Evolutionary conservation across 2,329 filamentous ascomycete genomes (phyloP).

Genomic region (Eutypa lata): DNA sequence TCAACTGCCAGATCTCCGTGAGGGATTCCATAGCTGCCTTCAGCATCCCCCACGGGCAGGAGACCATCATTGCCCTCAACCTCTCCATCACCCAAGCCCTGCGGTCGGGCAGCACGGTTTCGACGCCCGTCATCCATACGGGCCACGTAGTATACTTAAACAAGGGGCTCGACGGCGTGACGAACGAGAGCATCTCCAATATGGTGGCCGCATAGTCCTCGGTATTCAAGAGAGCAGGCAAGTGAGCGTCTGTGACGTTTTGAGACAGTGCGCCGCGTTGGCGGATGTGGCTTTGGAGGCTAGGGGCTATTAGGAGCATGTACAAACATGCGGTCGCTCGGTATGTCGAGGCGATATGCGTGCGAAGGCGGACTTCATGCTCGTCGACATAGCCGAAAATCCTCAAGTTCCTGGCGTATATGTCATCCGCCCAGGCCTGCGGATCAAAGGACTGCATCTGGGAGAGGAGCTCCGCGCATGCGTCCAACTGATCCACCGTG

Average conservation of each 20-base stretch:
- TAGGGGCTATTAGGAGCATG: conserved; percentile 36
- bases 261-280: not conserved
- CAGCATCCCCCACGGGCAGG: conserved; percentile 49
- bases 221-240: conserved; percentile 37
- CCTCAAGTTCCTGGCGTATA: conserved; percentile 30
- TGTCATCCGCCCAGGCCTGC: conserved; percentile 37
- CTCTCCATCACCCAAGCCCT: conserved; percentile 51
- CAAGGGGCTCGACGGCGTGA: conserved; percentile 46
- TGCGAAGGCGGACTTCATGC: conserved; percentile 34
- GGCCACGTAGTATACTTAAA: conserved; percentile 62
- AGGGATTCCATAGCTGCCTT: conserved; percentile 48
- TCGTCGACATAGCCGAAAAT: conserved; percentile 30
- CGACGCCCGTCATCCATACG: conserved; percentile 55
- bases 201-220: conserved; percentile 47
- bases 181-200: conserved; percentile 45
- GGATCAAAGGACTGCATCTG: conserved; percentile 41
- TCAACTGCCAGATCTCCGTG: conserved; percentile 43
- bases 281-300: conserved; percentile 18
- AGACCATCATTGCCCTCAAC: conserved; percentile 40
- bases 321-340: conserved; percentile 46
- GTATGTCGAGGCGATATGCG: conserved; percentile 43
- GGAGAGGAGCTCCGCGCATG: conserved; percentile 36
- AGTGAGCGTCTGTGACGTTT: conserved; percentile 1
- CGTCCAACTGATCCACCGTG: conserved; percentile 32
- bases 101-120: conserved; percentile 44